Evolutionary conservation across 2,329 filamentous ascomycete species (phyloP).

Genomic region (Amphichorda felina): DNA sequence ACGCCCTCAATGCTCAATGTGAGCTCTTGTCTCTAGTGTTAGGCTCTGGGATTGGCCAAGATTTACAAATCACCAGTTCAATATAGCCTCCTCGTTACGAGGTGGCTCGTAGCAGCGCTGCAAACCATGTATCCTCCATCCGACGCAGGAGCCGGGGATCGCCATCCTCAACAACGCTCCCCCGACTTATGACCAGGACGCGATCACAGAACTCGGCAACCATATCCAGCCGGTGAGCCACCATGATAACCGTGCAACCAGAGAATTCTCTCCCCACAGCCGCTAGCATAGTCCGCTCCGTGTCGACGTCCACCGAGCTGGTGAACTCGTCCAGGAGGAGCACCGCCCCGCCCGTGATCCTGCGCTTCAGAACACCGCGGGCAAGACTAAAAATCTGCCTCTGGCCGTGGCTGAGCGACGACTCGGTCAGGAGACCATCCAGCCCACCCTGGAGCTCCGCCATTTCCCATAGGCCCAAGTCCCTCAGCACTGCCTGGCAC

Average conservation of each 20-base stretch:
- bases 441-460: constrained; percentile 21
- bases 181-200: constrained; percentile 37
- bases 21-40: no score
- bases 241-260: constrained; percentile 39
- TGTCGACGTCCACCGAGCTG: constrained; percentile 26
- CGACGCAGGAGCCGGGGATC: constrained; percentile 9
- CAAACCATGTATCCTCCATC: not conserved
- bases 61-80: no score
- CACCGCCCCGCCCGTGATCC: constrained; percentile 10
- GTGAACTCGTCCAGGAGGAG: constrained; percentile 31
- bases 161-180: constrained; percentile 28
- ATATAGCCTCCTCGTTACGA: no score
- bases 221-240: constrained; percentile 31
- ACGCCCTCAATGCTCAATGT: no score
- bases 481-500: constrained; percentile 21
- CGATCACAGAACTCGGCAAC: constrained; percentile 37
- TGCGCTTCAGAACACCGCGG: constrained; percentile 37
- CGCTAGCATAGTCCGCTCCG: constrained; percentile 27
- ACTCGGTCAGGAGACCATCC: constrained; percentile 25
- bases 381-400: constrained; percentile 53
- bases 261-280: constrained; percentile 26
- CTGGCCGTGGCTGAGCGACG: constrained; percentile 45
- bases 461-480: constrained; percentile 19
- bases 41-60: no score
- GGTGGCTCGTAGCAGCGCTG: no score